Conservation (phyloP, 208 protist genomes). For the Crithidia brevicula region DNA sequence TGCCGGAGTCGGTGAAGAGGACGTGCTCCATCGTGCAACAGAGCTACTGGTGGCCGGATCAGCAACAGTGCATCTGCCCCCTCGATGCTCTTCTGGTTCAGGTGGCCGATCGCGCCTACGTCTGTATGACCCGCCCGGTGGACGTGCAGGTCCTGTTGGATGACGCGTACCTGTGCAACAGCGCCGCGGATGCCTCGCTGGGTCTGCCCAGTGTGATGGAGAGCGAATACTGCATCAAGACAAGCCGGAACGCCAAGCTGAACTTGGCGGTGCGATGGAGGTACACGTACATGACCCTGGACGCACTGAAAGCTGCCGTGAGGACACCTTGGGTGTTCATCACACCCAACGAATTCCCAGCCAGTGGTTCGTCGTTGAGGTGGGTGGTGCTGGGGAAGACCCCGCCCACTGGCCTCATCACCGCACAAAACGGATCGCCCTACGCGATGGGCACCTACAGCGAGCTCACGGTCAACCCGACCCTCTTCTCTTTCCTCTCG, state of each 20-base stretch:
- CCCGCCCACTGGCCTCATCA: not conserved
- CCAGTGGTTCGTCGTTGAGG: not conserved
- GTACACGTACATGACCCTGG: constrained; percentile 11
- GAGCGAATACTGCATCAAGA: constrained; percentile 30
- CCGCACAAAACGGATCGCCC: not conserved
- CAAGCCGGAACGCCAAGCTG: constrained; percentile 11
- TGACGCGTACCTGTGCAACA: constrained; percentile 36
- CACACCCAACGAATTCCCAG: constrained; percentile 1
- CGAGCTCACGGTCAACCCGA: constrained; percentile 10
- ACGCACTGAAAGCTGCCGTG: constrained; percentile 14
- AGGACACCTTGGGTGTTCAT: not conserved
- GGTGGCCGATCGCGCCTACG: not conserved
- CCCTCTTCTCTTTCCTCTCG: constrained; percentile 24
- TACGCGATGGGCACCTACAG: constrained; percentile 18
- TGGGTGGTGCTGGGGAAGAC: constrained; percentile 15
- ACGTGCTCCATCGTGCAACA: constrained; percentile 5
- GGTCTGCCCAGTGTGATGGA: constrained; percentile 35
- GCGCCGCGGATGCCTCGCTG: constrained; percentile 26
- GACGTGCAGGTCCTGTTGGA: constrained; percentile 37
- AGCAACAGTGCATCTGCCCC: constrained; percentile 38
- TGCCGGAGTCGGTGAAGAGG: not conserved
- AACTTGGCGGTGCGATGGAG: constrained; percentile 7
- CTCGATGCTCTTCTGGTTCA: constrained; percentile 22
- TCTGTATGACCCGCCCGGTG: constrained; percentile 25
- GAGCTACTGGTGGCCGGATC: not conserved